Conservation (phyloP, 2,329 filamentous ascomycete genomes). For the Byssoonygena ceratinophila region DNA sequence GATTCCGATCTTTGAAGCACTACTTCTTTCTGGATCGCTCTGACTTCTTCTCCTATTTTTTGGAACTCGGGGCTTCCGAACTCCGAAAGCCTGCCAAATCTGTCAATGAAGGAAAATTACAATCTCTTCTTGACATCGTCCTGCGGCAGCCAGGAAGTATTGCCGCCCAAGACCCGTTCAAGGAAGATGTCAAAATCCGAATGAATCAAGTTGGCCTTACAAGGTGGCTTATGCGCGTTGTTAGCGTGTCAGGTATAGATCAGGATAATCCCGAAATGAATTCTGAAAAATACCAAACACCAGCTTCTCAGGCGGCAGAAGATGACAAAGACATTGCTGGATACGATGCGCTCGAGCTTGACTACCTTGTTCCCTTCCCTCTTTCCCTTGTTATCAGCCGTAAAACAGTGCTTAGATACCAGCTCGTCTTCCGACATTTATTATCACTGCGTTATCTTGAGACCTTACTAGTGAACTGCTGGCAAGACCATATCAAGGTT, state of each 20-base stretch:
- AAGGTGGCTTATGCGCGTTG: constrained; percentile 88
- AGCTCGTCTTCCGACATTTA: constrained; percentile 88
- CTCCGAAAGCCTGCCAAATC: constrained; percentile 77
- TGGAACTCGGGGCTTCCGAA: constrained; percentile 82
- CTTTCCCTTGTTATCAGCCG: constrained; percentile 90
- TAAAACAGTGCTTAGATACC: constrained; percentile 94
- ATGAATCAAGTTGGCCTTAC: constrained; percentile 93
- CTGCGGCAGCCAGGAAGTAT: constrained; percentile 92
- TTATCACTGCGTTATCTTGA: constrained; percentile 83
- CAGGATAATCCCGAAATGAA: constrained; percentile 57
- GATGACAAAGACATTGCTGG: constrained; percentile 79
- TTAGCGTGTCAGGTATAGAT: constrained; percentile 92
- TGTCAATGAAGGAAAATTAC: constrained; percentile 86
- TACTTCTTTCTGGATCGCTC: constrained; percentile 98
- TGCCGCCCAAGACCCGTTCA: constrained; percentile 89
- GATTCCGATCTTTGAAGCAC: constrained; percentile 85
- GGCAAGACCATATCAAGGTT: constrained; percentile 78
- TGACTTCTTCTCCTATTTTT: constrained; percentile 96
- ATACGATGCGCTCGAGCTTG: constrained; percentile 84
- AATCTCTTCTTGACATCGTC: constrained; percentile 89
- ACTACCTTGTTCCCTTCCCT: constrained; percentile 90
- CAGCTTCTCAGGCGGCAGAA: constrained; percentile 52
- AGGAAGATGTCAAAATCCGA: constrained; percentile 93
- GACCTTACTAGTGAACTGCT: constrained; percentile 71
- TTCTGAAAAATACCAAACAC: constrained; percentile 61